Evolutionary conservation across 2,329 filamentous ascomycete species (phyloP).

Genomic region (Colletotrichum siamense): DNA sequence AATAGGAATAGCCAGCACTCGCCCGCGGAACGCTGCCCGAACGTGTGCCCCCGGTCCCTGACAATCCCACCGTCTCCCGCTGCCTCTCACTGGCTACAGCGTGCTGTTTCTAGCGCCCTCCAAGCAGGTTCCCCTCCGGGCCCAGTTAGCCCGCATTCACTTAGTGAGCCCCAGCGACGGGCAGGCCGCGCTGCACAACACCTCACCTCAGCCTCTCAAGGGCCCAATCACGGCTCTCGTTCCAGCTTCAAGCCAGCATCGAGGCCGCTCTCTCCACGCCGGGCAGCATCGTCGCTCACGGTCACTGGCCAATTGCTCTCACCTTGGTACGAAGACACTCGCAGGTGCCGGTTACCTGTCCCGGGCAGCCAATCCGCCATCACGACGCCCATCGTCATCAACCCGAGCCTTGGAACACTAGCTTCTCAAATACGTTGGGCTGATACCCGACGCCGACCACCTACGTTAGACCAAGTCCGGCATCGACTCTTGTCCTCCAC

Average conservation of each 20-base stretch:
- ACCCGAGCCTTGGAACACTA: neutral
- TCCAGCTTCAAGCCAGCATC: neutral
- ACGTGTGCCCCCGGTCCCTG: slow-evolving; percentile 13
- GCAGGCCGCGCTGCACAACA: slow-evolving; percentile 19
- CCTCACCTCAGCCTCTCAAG: slow-evolving; percentile 8
- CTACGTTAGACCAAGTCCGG: neutral
- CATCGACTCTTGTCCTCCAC: neutral
- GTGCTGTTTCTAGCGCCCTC: slow-evolving; percentile 10
- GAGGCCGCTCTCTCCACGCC: neutral
- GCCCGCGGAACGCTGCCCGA: slow-evolving; percentile 15
- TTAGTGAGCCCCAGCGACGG: slow-evolving; percentile 4
- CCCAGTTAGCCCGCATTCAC: neutral
- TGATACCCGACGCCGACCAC: slow-evolving; percentile 5
- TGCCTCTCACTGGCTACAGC: slow-evolving; percentile 5
- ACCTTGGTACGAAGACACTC: neutral
- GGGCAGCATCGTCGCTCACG: neutral
- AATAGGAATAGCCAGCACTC: slow-evolving; percentile 24
- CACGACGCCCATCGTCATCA: neutral
- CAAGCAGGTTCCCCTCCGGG: neutral
- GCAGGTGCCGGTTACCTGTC: slow-evolving; percentile 5
- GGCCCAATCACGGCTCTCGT: slow-evolving; percentile 8
- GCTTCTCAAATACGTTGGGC: neutral
- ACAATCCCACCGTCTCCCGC: neutral
- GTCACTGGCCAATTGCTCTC: slow-evolving; percentile 8
- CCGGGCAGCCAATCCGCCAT: slow-evolving; percentile 8